These are phyloP conservation scores for Globisporangium cylindrosporum DNA, from an alignment of 352 stramenopile species.

Conservation along the genomic window DNA sequence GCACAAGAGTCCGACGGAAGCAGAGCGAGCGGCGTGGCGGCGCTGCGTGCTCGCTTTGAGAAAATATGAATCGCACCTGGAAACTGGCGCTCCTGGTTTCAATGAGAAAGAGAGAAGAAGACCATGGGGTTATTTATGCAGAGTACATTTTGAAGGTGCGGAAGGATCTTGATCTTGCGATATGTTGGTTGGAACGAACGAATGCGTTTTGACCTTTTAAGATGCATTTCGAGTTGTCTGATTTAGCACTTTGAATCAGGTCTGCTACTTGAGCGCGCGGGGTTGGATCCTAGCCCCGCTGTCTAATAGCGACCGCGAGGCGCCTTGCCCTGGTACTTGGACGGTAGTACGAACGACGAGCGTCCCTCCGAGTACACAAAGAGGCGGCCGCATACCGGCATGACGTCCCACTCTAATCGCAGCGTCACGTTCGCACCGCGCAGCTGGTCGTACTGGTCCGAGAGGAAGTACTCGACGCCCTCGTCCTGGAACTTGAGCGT, in stretches of 20 bases:
- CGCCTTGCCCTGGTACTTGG: conserved; percentile 67
- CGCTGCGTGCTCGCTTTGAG: conserved; percentile 74
- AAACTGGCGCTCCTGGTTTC: conserved; percentile 17
- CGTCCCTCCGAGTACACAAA: conserved; percentile 60
- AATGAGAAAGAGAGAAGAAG: not conserved
- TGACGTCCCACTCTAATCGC: conserved; percentile 83
- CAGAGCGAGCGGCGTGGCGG: conserved; percentile 48
- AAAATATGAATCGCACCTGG: conserved; percentile 28
- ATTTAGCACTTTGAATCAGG: not conserved
- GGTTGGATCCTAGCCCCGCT: not conserved
- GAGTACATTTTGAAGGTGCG: conserved; percentile 6
- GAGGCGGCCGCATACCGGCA: conserved; percentile 78
- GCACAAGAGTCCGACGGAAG: conserved; percentile 15
- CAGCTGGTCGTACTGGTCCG: conserved; percentile 75
- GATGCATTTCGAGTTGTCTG: not conserved
- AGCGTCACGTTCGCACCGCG: conserved; percentile 77
- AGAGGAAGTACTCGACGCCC: conserved; percentile 80
- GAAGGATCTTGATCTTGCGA: not conserved
- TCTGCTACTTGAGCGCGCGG: not conserved
- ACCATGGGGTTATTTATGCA: conserved; percentile 5
- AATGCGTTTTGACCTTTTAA: not conserved
- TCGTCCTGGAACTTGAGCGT: conserved; percentile 57
- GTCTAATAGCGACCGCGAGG: conserved; percentile 17
- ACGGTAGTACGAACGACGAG: conserved; percentile 57
- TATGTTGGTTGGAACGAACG: not conserved